These are phyloP conservation scores for Protomyces arabidopsidicola DNA, from an alignment of 1,139 yeast species.

Conservation along the genomic window DNA sequence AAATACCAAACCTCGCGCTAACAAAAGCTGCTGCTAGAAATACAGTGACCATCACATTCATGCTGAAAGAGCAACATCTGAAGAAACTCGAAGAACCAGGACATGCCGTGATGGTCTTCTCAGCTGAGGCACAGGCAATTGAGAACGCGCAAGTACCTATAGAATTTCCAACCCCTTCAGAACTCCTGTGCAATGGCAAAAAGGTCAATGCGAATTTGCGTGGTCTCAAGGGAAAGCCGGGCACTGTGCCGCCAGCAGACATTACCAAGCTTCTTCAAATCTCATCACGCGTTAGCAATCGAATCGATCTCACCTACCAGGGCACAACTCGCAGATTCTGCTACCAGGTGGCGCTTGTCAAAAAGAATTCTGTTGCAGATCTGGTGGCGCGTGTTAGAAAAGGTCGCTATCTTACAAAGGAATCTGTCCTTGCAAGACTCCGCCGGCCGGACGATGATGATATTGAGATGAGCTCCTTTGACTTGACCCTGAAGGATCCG, in stretches of 20 bases:
- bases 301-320: slow-evolving; percentile 34
- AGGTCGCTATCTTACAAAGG: slow-evolving; percentile 38
- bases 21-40: slow-evolving; percentile 8
- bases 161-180: slow-evolving; percentile 36
- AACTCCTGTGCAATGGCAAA: slow-evolving; percentile 34
- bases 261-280: slow-evolving; percentile 35
- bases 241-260: slow-evolving; percentile 44
- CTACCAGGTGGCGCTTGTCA: slow-evolving; percentile 38
- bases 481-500: slow-evolving; percentile 42
- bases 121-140: neutral
- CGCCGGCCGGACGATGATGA: slow-evolving; percentile 42
- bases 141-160: slow-evolving; percentile 31
- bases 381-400: slow-evolving; percentile 36
- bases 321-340: slow-evolving; percentile 35
- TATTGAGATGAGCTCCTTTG: slow-evolving; percentile 40
- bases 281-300: slow-evolving; percentile 30
- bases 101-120: neutral
- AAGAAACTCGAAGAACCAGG: neutral
- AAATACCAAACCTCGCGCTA: neutral
- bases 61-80: neutral
- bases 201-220: slow-evolving; percentile 37
- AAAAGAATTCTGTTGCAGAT: slow-evolving; percentile 32
- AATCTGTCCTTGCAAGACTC: slow-evolving; percentile 33
- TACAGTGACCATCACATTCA: slow-evolving; percentile 17
- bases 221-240: slow-evolving; percentile 43